Conservation (phyloP, 495 filamentous ascomycete genomes). For the Penicillium pancosmium region DNA sequence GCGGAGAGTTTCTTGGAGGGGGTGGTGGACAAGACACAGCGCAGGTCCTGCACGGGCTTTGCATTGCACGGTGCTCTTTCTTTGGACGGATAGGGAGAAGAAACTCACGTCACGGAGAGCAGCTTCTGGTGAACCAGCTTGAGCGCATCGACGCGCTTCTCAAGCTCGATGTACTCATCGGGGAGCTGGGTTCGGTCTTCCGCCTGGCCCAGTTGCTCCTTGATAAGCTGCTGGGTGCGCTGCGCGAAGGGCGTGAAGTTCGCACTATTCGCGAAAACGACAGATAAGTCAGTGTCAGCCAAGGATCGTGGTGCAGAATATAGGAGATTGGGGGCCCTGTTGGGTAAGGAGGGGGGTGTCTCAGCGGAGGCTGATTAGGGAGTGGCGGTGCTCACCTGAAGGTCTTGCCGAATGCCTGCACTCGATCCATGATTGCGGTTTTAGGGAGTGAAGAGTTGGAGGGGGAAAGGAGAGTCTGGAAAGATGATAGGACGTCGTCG, state of each 20-base stretch:
- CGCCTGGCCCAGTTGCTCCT: conserved; percentile 92
- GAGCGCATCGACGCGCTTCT: conserved; percentile 97
- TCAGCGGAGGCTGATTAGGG: neutral
- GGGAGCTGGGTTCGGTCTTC: conserved; percentile 98
- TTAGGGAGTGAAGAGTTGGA: conserved; percentile 6
- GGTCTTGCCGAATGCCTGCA: conserved; percentile 76
- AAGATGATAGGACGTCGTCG: conserved; percentile 16
- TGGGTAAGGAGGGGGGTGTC: neutral
- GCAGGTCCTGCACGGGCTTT: neutral
- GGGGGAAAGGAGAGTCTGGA: conserved; percentile 6
- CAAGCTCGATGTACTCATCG: conserved; percentile 95
- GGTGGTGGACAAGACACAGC: neutral
- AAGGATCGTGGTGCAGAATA: conserved; percentile 17
- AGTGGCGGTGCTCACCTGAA: conserved; percentile 54
- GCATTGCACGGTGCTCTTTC: neutral
- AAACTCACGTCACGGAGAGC: conserved; percentile 88
- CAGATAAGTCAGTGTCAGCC: conserved; percentile 34
- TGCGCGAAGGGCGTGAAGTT: conserved; percentile 88
- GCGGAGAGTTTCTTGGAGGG: neutral
- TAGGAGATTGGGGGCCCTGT: conserved; percentile 6
- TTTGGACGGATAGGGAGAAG: conserved; percentile 2
- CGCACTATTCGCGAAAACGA: conserved; percentile 45
- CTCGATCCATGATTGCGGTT: conserved; percentile 61
- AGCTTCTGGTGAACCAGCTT: conserved; percentile 97
- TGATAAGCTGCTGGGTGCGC: conserved; percentile 93